phyloP scores from a whole-genome alignment of 257 asterid species.

The Nicotiana benthamiana region DNA sequence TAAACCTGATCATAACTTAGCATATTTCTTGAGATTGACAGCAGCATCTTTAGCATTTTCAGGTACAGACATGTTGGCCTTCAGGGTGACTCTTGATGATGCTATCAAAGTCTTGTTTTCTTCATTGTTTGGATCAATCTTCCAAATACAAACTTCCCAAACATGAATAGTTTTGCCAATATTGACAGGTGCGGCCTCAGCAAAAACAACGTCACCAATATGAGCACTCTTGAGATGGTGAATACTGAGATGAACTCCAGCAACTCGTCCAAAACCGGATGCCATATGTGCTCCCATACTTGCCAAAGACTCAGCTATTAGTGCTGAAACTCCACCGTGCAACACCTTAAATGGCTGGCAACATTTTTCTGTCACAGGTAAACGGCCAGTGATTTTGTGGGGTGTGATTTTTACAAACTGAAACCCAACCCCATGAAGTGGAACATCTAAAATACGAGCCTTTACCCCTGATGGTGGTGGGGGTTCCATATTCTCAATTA shows the following conservation, averaged over 20 bases:
- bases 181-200: conserved; percentile 61
- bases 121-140: conserved; percentile 24
- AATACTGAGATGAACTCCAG: conserved; percentile 37
- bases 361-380: conserved; percentile 49
- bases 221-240: conserved; percentile 56
- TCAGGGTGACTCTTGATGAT: conserved; percentile 66
- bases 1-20: conserved; percentile 36
- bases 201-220: conserved; percentile 60
- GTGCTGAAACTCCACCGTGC: conserved; percentile 43
- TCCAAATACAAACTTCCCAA: conserved; percentile 69
- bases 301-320: conserved; percentile 34
- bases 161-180: conserved; percentile 75
- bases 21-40: conserved; percentile 40
- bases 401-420: conserved; percentile 56
- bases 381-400: conserved; percentile 51
- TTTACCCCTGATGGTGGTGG: conserved; percentile 11
- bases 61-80: conserved; percentile 64
- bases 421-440: conserved; percentile 57
- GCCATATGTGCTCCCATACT: conserved; percentile 42
- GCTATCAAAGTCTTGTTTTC: conserved; percentile 41
- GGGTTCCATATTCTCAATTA: neutral
- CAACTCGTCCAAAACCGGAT: conserved; percentile 32
- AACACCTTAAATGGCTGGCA: conserved; percentile 56
- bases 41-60: conserved; percentile 43
- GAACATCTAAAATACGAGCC: conserved; percentile 39